These are phyloP conservation scores for Purshia tridentata DNA, from an alignment of 306 rosid genomes.

Conservation along the genomic window DNA sequence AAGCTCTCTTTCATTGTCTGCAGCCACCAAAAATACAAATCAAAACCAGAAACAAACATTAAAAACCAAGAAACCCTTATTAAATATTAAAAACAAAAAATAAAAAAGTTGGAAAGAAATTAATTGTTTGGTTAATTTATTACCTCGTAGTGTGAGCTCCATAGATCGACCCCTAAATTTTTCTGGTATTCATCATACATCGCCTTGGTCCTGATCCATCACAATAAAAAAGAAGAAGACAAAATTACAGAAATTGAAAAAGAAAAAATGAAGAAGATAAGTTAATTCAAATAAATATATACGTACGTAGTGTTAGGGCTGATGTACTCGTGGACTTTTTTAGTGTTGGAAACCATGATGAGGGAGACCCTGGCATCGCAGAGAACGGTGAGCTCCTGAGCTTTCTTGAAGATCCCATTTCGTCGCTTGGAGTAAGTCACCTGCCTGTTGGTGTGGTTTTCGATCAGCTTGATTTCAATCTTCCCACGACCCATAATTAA, in stretches of 20 bases:
- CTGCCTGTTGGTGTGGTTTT: slow-evolving; percentile 81
- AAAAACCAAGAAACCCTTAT: neutral
- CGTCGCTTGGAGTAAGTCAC: slow-evolving; percentile 83
- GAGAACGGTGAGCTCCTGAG: slow-evolving; percentile 80
- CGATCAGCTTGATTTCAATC: slow-evolving; percentile 75
- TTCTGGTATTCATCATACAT: slow-evolving; percentile 67
- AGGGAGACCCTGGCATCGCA: slow-evolving; percentile 87
- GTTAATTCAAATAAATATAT: neutral
- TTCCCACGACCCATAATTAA: slow-evolving; percentile 66
- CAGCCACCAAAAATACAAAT: neutral
- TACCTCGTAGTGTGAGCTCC: slow-evolving; percentile 75
- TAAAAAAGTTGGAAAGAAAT: neutral
- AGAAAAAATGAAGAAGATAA: neutral
- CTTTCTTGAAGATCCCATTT: slow-evolving; percentile 88
- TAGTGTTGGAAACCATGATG: slow-evolving; percentile 68
- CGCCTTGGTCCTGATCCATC: slow-evolving; percentile 48
- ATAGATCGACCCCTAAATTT: slow-evolving; percentile 52
- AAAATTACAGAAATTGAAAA: neutral
- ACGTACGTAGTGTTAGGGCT: slow-evolving; percentile 55
- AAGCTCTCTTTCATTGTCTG: slow-evolving; percentile 67
- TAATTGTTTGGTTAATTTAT: neutral
- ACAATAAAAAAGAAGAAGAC: neutral
- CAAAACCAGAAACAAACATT: slow-evolving; percentile 5
- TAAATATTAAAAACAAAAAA: neutral
- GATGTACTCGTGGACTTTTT: slow-evolving; percentile 61